Evolutionary conservation across 129 eudicot genomes (phyloP), one percentile per base, ranked within the genome.

Genomic region (Arctium minus): DNA sequence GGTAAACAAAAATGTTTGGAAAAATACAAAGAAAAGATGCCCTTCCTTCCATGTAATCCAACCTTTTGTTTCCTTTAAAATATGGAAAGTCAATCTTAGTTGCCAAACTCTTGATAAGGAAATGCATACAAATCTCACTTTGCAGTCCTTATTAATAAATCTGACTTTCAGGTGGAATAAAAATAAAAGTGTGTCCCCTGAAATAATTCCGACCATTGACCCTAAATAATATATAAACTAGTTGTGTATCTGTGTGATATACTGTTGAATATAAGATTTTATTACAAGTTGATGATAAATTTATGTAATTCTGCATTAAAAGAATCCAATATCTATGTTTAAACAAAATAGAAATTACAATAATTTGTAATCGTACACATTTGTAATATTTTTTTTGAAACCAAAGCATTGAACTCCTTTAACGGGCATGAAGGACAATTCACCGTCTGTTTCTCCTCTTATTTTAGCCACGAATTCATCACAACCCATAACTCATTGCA

Each of bases 61-160:
- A 50, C 13, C 42, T 68, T 72, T 40, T 22, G 27, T 37, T 42
- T 44, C 5, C 46, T 39, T 13, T 80, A 13, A 73, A 74, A 9
- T 81, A 79, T 29, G 9, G 71, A 42, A 60, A 68, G 75, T 76
- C 80, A 75, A 83, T 80, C 85, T 83, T 70, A 75, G 82, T 83
- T 40, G 72, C 70, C 71, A 70, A 60, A 77, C 46, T 37, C 46
- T 32, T 64, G 74, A 50, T 31, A 73, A 79, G 75, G 78, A 62
- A 62, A 53, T 37, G 73, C 72, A 81, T 72, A 60, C 70, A 81
- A 78, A 81, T 89, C 88, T 81, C 85, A 89, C 85, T 86, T 79
- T 77, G 92, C 88, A 84, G 87, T 78, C 82, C 86, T 36, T 76
- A 56, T 83, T 56, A 62, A 35, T 31, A 18, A n/a, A 75, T 74